A percentile compares a stretch with the other conserved stretches of the same genome.
Evolutionary conservation across 1,139 yeast genomes (phyloP).

Genomic region (Hyphopichia khmerensis): DNA sequence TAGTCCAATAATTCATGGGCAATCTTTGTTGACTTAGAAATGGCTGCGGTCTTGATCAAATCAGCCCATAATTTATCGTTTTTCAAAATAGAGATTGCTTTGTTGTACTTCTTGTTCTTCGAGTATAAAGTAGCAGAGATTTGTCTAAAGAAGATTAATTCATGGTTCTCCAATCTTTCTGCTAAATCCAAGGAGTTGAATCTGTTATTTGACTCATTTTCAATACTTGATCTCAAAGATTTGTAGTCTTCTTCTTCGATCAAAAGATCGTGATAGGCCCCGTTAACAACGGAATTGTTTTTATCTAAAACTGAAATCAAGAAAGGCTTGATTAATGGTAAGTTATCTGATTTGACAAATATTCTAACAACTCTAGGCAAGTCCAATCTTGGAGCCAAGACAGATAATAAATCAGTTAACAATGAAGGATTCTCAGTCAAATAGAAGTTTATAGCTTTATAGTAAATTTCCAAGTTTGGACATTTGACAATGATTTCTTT

Average conservation of each 20-base stretch:
- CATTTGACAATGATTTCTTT: constrained; percentile 94
- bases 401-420: constrained; percentile 81
- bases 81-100: constrained; percentile 85
- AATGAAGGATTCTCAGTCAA: constrained; percentile 89
- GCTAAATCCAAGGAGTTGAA: constrained; percentile 93
- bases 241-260: constrained; percentile 97
- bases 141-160: constrained; percentile 87
- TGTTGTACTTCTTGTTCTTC: constrained; percentile 89
- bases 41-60: constrained; percentile 89
- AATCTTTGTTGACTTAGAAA: constrained; percentile 73
- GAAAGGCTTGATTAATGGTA: constrained; percentile 95
- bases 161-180: constrained; percentile 88
- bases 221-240: constrained; percentile 83
- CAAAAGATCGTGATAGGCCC: constrained; percentile 91
- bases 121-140: constrained; percentile 93
- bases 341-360: constrained; percentile 91
- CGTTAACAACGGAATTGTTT: constrained; percentile 88
- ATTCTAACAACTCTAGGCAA: constrained; percentile 93
- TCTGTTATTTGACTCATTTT: constrained; percentile 74
- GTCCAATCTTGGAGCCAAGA: constrained; percentile 87
- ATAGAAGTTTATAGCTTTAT: constrained; percentile 95
- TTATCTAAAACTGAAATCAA: constrained; percentile 86
- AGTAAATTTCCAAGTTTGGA: constrained; percentile 92
- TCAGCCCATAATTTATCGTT: constrained; percentile 94
- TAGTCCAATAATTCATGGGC: constrained; percentile 87